A percentile compares a stretch with the other conserved stretches of the same genome.
Evolutionary conservation across 2,329 filamentous ascomycete species (phyloP).

Genomic region (Ramichloridium luteum): DNA sequence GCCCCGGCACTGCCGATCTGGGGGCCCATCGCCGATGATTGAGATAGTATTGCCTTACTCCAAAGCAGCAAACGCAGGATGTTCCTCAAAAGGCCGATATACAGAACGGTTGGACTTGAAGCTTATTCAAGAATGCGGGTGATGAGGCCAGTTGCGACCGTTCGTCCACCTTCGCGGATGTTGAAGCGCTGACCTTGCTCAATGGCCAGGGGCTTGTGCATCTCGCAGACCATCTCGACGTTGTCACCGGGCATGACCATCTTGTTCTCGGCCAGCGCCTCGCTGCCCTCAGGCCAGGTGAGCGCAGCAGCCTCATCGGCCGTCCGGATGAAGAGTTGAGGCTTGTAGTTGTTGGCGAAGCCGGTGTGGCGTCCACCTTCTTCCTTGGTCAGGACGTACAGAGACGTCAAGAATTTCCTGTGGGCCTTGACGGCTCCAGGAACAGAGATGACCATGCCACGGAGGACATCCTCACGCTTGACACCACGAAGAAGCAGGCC

Average conservation of each 20-base stretch:
- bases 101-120: no score
- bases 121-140: conserved; percentile 28
- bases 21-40: no score
- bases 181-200: conserved; percentile 95
- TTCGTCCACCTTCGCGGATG: conserved; percentile 85
- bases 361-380: conserved; percentile 95
- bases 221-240: conserved; percentile 85
- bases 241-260: conserved; percentile 98
- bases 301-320: conserved; percentile 65
- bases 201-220: conserved; percentile 74
- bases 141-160: conserved; percentile 30
- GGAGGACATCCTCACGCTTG: conserved; percentile 84
- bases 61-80: no score
- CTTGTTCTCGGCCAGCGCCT: conserved; percentile 53
- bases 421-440: conserved; percentile 78
- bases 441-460: conserved; percentile 86
- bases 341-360: conserved; percentile 92
- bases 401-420: conserved; percentile 83
- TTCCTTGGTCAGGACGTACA: conserved; percentile 96
- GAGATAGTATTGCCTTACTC: no score
- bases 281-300: conserved; percentile 73
- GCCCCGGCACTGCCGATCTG: no score
- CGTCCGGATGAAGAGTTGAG: conserved; percentile 91
- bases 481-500: conserved; percentile 91
- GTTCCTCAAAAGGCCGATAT: no score